Evolutionary conservation across 192 early-diverging fungal genomes (phyloP).

Genomic region (Coemansia sp.): DNA sequence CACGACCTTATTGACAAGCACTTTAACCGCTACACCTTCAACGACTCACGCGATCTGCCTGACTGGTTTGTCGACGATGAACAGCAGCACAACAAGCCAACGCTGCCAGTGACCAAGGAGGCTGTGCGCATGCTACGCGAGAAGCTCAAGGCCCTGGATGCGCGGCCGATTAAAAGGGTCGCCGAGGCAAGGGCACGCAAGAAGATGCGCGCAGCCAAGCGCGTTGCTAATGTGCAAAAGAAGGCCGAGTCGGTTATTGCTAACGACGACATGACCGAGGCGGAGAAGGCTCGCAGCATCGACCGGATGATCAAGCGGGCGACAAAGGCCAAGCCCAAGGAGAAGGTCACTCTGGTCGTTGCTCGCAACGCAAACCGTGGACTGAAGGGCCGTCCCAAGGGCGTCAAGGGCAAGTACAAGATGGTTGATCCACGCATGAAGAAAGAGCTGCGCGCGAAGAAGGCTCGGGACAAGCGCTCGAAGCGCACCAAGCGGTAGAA

Average conservation of each 20-base stretch:
- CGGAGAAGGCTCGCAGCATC: slow-evolving; percentile 80
- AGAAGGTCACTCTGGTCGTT: slow-evolving; percentile 86
- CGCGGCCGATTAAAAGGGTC: slow-evolving; percentile 98
- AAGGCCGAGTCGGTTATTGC: slow-evolving; percentile 85
- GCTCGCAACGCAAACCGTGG: slow-evolving; percentile 69
- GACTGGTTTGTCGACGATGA: slow-evolving; percentile 95
- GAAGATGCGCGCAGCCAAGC: slow-evolving; percentile 77
- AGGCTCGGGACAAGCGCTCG: slow-evolving; percentile 52
- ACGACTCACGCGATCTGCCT: slow-evolving; percentile 84
- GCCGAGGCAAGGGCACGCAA: slow-evolving; percentile 98
- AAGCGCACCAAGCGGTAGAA: slow-evolving; percentile 29
- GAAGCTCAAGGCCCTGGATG: slow-evolving; percentile 85
- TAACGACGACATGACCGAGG: slow-evolving; percentile 86
- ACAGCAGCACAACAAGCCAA: slow-evolving; percentile 80
- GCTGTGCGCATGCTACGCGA: slow-evolving; percentile 83
- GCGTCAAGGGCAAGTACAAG: slow-evolving; percentile 96
- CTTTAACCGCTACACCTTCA: slow-evolving; percentile 87
- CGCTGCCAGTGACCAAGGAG: slow-evolving; percentile 95
- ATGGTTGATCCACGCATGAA: slow-evolving; percentile 98
- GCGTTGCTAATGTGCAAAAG: slow-evolving; percentile 78
- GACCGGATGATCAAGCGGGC: slow-evolving; percentile 82
- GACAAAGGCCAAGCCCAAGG: slow-evolving; percentile 71
- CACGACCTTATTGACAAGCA: slow-evolving; percentile 86
- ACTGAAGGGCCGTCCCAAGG: slow-evolving; percentile 89
- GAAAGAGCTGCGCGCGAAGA: slow-evolving; percentile 87